Evolutionary conservation across 2,329 filamentous ascomycete species (phyloP).

Genomic region (Helminthosporium solani): DNA sequence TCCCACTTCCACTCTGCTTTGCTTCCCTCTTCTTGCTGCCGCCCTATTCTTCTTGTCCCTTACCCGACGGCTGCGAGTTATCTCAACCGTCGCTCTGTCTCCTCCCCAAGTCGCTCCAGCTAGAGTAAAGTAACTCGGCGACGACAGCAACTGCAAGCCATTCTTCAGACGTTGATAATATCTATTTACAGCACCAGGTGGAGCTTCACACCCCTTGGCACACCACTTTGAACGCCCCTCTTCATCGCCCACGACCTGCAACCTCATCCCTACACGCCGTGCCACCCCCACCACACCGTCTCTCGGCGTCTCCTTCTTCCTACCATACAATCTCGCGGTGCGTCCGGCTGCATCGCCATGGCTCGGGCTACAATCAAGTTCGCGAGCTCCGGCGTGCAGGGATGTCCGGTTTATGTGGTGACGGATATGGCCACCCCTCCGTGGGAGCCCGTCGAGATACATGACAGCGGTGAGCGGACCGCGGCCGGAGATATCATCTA

Average conservation of each 20-base stretch:
- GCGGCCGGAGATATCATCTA: slow-evolving; percentile 60
- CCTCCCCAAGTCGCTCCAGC: slow-evolving; percentile 13
- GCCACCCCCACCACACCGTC: not conserved
- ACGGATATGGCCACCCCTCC: slow-evolving; percentile 66
- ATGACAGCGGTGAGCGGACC: slow-evolving; percentile 47
- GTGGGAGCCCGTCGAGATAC: slow-evolving; percentile 66
- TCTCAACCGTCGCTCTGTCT: slow-evolving; percentile 15
- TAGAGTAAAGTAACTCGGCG: slow-evolving; percentile 8
- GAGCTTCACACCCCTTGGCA: slow-evolving; percentile 7
- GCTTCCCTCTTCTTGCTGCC: slow-evolving; percentile 17
- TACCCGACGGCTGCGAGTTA: slow-evolving; percentile 19
- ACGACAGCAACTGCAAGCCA: slow-evolving; percentile 11
- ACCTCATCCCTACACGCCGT: slow-evolving; percentile 1
- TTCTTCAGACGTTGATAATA: slow-evolving; percentile 32
- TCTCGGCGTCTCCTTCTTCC: not conserved
- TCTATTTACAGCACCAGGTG: slow-evolving; percentile 19
- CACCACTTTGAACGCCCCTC: slow-evolving; percentile 17
- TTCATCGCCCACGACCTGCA: not conserved
- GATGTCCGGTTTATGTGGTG: slow-evolving; percentile 68
- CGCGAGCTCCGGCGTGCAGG: slow-evolving; percentile 58
- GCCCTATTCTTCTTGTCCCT: slow-evolving; percentile 1
- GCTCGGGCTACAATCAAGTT: slow-evolving; percentile 59
- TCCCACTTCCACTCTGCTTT: not conserved
- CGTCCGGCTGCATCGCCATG: slow-evolving; percentile 15
- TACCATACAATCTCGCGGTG: not conserved